A percentile compares a stretch with the other conserved stretches of the same genome.
These are phyloP conservation scores for Knufia fluminis DNA, from an alignment of 2,329 filamentous ascomycete genomes.

Conservation along the genomic window DNA sequence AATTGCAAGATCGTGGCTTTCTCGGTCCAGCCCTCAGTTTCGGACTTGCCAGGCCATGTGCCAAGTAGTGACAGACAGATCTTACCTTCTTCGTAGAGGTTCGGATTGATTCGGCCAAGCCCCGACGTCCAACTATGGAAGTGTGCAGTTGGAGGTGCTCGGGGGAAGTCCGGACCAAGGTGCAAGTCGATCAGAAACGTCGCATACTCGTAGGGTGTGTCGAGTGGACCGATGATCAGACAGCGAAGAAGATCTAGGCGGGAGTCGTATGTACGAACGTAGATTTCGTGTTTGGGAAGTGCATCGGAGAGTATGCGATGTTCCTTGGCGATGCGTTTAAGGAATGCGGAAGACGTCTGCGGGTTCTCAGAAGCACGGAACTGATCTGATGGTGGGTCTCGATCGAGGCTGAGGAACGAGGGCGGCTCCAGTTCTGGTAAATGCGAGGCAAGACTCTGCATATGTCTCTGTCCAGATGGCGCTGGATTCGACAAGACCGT, in stretches of 20 bases:
- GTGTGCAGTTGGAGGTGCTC: slow-evolving; percentile 43
- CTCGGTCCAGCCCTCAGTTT: slow-evolving; percentile 45
- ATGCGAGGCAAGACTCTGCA: neutral
- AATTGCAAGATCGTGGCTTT: slow-evolving; percentile 50
- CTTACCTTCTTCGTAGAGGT: slow-evolving; percentile 54
- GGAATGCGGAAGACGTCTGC: slow-evolving; percentile 25
- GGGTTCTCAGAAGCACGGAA: slow-evolving; percentile 23
- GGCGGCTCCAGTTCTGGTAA: slow-evolving; percentile 22
- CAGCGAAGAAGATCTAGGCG: slow-evolving; percentile 50
- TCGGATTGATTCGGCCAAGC: slow-evolving; percentile 49
- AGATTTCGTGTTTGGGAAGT: slow-evolving; percentile 45
- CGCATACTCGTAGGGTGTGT: slow-evolving; percentile 52
- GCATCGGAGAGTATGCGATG: slow-evolving; percentile 48
- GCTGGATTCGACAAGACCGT: slow-evolving; percentile 4
- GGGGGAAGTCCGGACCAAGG: slow-evolving; percentile 42
- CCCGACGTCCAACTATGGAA: slow-evolving; percentile 52
- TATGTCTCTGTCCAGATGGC: neutral
- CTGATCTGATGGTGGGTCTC: slow-evolving; percentile 35
- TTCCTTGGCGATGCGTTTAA: slow-evolving; percentile 48
- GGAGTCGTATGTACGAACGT: slow-evolving; percentile 50
- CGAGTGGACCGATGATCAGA: slow-evolving; percentile 48
- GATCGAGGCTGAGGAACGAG: slow-evolving; percentile 34
- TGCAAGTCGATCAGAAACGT: slow-evolving; percentile 54
- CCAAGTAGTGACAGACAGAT: slow-evolving; percentile 52
- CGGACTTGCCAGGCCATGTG: slow-evolving; percentile 48